A percentile compares a stretch with the other conserved stretches of the same genome.
Evolutionary conservation across 495 filamentous ascomycete genomes (phyloP).

Genomic region (Talaromyces stipitatus): DNA sequence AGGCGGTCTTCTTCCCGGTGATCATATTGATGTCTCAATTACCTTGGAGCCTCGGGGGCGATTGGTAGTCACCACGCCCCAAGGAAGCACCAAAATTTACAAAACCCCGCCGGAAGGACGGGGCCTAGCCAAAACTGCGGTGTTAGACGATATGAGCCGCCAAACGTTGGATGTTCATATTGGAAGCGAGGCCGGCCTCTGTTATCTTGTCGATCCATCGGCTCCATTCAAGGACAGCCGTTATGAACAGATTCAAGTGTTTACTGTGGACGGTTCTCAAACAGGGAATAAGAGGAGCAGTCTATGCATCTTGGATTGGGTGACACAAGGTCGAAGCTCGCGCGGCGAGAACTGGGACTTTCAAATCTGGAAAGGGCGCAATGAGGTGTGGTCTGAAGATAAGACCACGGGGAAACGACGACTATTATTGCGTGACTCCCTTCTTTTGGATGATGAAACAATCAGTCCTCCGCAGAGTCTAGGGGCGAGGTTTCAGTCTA

Average conservation of each 20-base stretch:
- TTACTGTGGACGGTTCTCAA: slow-evolving; percentile 51
- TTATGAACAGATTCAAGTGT: slow-evolving; percentile 76
- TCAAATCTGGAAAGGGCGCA: slow-evolving; percentile 64
- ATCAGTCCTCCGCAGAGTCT: slow-evolving; percentile 13
- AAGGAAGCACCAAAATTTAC: slow-evolving; percentile 96
- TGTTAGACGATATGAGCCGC: slow-evolving; percentile 43
- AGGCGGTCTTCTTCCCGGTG: slow-evolving; percentile 82
- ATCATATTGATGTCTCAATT: slow-evolving; percentile 67
- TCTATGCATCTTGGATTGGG: slow-evolving; percentile 87
- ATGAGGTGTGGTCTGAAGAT: slow-evolving; percentile 67
- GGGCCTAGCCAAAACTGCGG: slow-evolving; percentile 5
- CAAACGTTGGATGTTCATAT: slow-evolving; percentile 64
- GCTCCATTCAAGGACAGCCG: slow-evolving; percentile 77
- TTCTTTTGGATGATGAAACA: slow-evolving; percentile 57
- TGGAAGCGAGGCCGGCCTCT: slow-evolving; percentile 56
- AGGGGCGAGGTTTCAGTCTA: slow-evolving; percentile 20
- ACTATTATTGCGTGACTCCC: slow-evolving; percentile 72
- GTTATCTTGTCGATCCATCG: slow-evolving; percentile 88
- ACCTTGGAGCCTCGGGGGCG: slow-evolving; percentile 55
- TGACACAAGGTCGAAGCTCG: slow-evolving; percentile 76
- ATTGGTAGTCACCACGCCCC: slow-evolving; percentile 74
- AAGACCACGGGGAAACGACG: slow-evolving; percentile 36
- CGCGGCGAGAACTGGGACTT: slow-evolving; percentile 89
- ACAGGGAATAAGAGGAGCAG: slow-evolving; percentile 39
- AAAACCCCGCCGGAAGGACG: slow-evolving; percentile 50